Percentiles rank a stretch among this genome's conserved stretches.
Evolutionary conservation across 148 eudicot genomes (phyloP).

Genomic region (Diospyros lotus): DNA sequence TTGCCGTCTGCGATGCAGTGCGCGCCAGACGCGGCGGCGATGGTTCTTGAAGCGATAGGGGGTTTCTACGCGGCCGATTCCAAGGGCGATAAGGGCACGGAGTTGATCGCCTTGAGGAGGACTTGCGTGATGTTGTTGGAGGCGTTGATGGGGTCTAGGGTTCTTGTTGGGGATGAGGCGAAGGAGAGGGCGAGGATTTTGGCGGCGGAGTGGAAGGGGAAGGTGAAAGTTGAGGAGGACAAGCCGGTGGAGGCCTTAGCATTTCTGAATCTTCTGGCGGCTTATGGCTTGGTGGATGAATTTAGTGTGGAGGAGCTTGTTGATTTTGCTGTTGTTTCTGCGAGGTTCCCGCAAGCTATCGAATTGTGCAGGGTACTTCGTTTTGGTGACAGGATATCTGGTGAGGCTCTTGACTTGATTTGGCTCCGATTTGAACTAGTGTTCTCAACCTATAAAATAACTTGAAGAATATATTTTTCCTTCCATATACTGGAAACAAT

Average conservation of each 20-base stretch:
- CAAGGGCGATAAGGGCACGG: slow-evolving; percentile 7
- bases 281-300: slow-evolving; percentile 29
- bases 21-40: slow-evolving; percentile 29
- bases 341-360: slow-evolving; percentile 11
- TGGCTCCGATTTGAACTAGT: no score
- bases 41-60: slow-evolving; percentile 37
- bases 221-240: slow-evolving; percentile 9
- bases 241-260: slow-evolving; percentile 23
- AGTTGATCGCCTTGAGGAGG: slow-evolving; percentile 11
- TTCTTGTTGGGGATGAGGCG: slow-evolving; percentile 19
- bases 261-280: slow-evolving; percentile 31
- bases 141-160: slow-evolving; percentile 28
- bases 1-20: slow-evolving; percentile 26
- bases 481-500: no score
- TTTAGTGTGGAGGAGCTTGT: slow-evolving; percentile 24
- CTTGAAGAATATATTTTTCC: no score
- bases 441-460: no score
- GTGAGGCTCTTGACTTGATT: slow-evolving; percentile 18
- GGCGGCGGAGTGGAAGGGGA: slow-evolving; percentile 37
- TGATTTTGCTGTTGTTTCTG: slow-evolving; percentile 21
- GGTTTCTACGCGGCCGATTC: slow-evolving; percentile 20
- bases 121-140: slow-evolving; percentile 32
- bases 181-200: slow-evolving; percentile 29
- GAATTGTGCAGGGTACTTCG: slow-evolving; percentile 28
- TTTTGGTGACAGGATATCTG: slow-evolving; percentile 29